Evolutionary conservation across 2,329 filamentous ascomycete genomes (phyloP), one percentile per base, ranked within the genome.

Genomic region (Ambrosiella cleistominuta): DNA sequence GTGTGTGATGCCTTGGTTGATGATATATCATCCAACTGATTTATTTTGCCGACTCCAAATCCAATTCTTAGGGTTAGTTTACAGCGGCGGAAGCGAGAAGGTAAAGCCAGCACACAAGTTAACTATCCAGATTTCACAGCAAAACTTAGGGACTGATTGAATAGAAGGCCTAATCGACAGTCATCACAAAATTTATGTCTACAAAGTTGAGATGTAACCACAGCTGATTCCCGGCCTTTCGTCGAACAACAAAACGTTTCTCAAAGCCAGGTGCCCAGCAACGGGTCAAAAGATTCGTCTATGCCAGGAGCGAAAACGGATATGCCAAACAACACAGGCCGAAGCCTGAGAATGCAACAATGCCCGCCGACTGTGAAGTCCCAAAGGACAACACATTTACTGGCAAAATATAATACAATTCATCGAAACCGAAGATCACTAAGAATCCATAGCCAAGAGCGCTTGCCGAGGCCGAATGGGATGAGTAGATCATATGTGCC

Each of bases 191-290:
- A 39, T 17, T 13, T 27, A 15, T 9, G 15, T 47, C 38, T 17
- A 38, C 47, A 27, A 38, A 27, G 3, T 40, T 44, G 40, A 57
- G 27, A 75, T 78, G 74, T 78, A 70, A 74, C 75, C 76, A 76
- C 75, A 76, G 74, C 75, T 77, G 74, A 78, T 78, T 77, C 75
- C 75, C 74, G 72, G 68, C 70, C 69, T 74, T 64, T 78, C 75
- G 67, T 69, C 62, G 71, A 77, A 65, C 67, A 70, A 70, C 74
- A 77, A 75, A 70, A 77, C 75, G 75, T 69, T 67, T 74, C 74
- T 78, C 71, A 67, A 75, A 73, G 66, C 68, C 71, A 71, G 74
- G 75, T 74, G 75, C 75, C 74, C 74, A 78, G 75, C 74, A 77
- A 75, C 69, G 74, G 75, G 75, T 71, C 27, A 65, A 44, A 60